phyloP scores from a whole-genome alignment of 306 rosid species.

The Inga leiocalycina region DNA sequence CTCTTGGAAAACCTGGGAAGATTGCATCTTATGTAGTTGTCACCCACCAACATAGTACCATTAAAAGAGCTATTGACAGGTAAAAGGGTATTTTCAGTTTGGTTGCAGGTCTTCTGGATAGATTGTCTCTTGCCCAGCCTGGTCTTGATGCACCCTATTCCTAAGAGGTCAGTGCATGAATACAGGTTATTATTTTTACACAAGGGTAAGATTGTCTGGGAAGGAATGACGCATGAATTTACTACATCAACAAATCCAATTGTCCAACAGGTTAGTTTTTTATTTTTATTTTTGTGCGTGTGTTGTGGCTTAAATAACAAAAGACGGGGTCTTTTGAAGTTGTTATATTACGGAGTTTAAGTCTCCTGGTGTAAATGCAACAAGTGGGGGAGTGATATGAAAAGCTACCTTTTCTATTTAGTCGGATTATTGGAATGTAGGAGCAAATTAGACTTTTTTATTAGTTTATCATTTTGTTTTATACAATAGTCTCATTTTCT shows the following conservation, averaged over 20 bases:
- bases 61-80: constrained; percentile 96
- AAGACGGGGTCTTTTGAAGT: constrained; percentile 10
- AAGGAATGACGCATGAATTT: constrained; percentile 95
- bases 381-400: not conserved
- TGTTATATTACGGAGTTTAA: constrained; percentile 17
- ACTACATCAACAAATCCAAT: constrained; percentile 82
- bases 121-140: constrained; percentile 6
- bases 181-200: constrained; percentile 83
- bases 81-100: constrained; percentile 31
- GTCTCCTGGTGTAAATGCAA: constrained; percentile 26
- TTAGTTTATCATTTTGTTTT: not conserved
- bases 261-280: constrained; percentile 79
- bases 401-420: constrained; percentile 6
- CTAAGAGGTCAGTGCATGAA: constrained; percentile 23
- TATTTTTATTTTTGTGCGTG: not conserved
- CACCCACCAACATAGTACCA: constrained; percentile 98
- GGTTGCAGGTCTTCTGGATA: constrained; percentile 1
- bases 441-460: not conserved
- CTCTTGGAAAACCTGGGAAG: constrained; percentile 69
- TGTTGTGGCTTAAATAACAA: not conserved
- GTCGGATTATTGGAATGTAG: not conserved
- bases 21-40: constrained; percentile 93
- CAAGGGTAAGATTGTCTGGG: constrained; percentile 95
- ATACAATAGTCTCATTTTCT: not conserved
- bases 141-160: constrained; percentile 17